A percentile compares a stretch with the other conserved stretches of the same genome.
phyloP scores from a whole-genome alignment of 2,329 filamentous ascomycete genomes.

The Alternaria burnsii region DNA sequence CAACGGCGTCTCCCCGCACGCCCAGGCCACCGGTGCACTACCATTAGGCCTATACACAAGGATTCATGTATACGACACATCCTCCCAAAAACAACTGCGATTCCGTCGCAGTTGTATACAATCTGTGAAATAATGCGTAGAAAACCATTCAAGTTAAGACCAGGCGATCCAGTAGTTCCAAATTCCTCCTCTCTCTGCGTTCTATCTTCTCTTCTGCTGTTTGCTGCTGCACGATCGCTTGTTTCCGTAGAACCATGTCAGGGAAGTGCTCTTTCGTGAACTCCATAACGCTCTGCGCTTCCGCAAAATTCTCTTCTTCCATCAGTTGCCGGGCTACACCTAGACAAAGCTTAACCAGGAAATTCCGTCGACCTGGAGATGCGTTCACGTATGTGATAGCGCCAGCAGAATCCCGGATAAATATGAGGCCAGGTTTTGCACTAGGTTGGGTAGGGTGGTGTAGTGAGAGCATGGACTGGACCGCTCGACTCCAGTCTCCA shows the following conservation, averaged over 20 bases:
- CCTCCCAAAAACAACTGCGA: not conserved
- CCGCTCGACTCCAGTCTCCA: slow-evolving; percentile 29
- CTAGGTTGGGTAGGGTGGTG: slow-evolving; percentile 38
- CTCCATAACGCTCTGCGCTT: slow-evolving; percentile 42
- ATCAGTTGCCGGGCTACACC: slow-evolving; percentile 42
- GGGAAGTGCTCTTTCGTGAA: slow-evolving; percentile 44
- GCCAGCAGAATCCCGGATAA: slow-evolving; percentile 35
- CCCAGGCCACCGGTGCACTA: slow-evolving; percentile 11
- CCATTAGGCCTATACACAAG: not conserved
- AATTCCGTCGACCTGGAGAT: slow-evolving; percentile 23
- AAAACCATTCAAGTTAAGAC: slow-evolving; percentile 24
- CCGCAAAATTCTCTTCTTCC: slow-evolving; percentile 37
- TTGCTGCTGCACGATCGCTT: slow-evolving; percentile 7
- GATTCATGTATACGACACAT: slow-evolving; percentile 1
- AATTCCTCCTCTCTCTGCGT: slow-evolving; percentile 28
- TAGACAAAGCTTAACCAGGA: slow-evolving; percentile 43
- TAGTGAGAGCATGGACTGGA: slow-evolving; percentile 41
- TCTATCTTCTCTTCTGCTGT: slow-evolving; percentile 7
- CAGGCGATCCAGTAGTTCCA: slow-evolving; percentile 40
- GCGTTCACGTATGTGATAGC: slow-evolving; percentile 20
- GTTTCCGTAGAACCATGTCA: slow-evolving; percentile 37
- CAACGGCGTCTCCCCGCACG: slow-evolving; percentile 9
- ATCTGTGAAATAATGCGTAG: not conserved
- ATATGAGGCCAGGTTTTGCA: slow-evolving; percentile 31
- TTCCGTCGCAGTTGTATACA: not conserved